These are phyloP conservation scores for Pyrrhoderma lamaoense DNA, from an alignment of 1,284 basidiomycete species.

Conservation along the genomic window DNA sequence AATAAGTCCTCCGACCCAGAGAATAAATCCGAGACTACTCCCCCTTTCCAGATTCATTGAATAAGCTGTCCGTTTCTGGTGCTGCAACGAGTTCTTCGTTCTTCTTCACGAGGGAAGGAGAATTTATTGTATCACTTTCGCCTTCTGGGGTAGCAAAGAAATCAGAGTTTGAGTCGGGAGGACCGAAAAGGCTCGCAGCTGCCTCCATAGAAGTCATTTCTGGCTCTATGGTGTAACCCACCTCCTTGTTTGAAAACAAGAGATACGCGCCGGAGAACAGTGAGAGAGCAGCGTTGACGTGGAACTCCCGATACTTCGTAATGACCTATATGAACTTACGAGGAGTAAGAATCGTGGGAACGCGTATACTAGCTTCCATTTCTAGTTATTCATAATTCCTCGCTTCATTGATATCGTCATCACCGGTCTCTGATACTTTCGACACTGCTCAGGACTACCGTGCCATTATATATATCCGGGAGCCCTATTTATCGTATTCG, in stretches of 20 bases:
- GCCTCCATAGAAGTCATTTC: constrained; percentile 61
- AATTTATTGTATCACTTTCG: constrained; percentile 9
- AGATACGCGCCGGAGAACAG: background rate
- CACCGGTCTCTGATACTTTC: no score
- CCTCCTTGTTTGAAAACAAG: background rate
- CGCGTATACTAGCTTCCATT: no score
- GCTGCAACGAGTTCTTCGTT: constrained; percentile 15
- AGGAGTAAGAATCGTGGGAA: background rate
- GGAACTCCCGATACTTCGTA: background rate
- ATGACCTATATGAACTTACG: constrained; percentile 5
- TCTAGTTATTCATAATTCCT: no score
- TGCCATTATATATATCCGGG: no score
- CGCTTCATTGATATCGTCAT: no score
- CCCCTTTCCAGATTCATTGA: constrained; percentile 17
- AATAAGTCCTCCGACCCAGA: background rate
- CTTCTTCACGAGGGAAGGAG: constrained; percentile 5
- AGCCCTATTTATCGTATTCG: no score
- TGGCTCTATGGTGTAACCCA: background rate
- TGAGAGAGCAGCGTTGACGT: constrained; percentile 6
- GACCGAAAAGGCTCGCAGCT: constrained; percentile 69
- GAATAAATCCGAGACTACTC: constrained; percentile 1
- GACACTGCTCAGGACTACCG: no score
- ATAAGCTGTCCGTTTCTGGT: constrained; percentile 22
- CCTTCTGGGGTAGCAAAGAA: constrained; percentile 18
- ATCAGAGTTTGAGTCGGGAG: constrained; percentile 39